phyloP scores from a whole-genome alignment of 1,284 basidiomycete species.

The Mycena sp. region DNA sequence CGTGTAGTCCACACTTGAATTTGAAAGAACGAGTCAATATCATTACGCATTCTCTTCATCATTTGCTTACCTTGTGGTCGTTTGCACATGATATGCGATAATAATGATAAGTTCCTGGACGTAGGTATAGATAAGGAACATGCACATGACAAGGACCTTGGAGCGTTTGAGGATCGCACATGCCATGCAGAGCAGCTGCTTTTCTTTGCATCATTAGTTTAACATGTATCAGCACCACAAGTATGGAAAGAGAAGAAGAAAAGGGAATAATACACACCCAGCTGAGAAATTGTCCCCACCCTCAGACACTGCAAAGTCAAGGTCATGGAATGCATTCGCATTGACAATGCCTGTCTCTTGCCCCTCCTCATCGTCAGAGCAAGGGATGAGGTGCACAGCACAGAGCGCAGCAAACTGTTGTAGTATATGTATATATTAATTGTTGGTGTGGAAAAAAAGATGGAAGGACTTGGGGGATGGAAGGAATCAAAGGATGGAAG shows the following conservation, averaged over 20 bases:
- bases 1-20: no score
- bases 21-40: constrained; percentile 69
- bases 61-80: constrained; percentile 66
- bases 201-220: constrained; percentile 58
- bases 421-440: constrained; percentile 1
- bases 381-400: constrained; percentile 88
- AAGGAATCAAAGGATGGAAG: no score
- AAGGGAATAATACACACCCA: constrained; percentile 60
- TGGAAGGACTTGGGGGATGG: no score
- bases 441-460: neutral
- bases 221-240: neutral
- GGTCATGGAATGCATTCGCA: constrained; percentile 83
- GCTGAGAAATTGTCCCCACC: constrained; percentile 94
- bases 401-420: constrained; percentile 84
- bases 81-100: no score
- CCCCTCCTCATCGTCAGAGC: constrained; percentile 47
- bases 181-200: constrained; percentile 87
- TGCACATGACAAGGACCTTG: constrained; percentile 85
- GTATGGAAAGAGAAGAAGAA: no score
- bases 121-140: constrained; percentile 37
- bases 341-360: constrained; percentile 70
- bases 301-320: constrained; percentile 88
- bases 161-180: constrained; percentile 82
- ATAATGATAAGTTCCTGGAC: neutral
- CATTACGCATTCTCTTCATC: constrained; percentile 62